These are phyloP conservation scores for Teratosphaeria nubilosa DNA, from an alignment of 2,329 filamentous ascomycete genomes.

Conservation along the genomic window DNA sequence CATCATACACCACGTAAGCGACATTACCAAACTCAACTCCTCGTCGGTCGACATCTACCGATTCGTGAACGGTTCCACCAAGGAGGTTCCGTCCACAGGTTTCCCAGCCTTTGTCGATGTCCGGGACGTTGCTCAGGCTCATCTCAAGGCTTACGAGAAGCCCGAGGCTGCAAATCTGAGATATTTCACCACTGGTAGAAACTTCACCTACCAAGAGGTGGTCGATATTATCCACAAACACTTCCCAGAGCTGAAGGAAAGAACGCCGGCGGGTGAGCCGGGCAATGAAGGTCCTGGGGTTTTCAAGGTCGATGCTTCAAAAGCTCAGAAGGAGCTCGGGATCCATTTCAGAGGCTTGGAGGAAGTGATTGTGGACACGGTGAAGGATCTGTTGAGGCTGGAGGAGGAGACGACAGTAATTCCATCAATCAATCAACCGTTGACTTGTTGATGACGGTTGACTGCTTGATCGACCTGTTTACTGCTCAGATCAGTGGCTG, in stretches of 20 bases:
- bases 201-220: background rate
- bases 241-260: background rate
- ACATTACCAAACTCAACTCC: constrained; percentile 57
- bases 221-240: background rate
- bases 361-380: background rate
- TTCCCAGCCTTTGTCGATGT: constrained; percentile 19
- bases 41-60: constrained; percentile 43
- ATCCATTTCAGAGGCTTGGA: background rate
- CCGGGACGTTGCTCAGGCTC: constrained; percentile 13
- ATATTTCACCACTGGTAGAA: background rate
- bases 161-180: background rate
- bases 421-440: no score
- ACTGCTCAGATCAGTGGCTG: no score
- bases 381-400: background rate
- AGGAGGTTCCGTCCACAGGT: constrained; percentile 46
- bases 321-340: background rate
- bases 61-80: background rate
- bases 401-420: background rate
- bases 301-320: background rate
- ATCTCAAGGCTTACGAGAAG: constrained; percentile 8
- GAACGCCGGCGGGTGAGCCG: background rate
- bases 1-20: constrained; percentile 50
- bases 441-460: no score
- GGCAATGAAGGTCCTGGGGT: background rate
- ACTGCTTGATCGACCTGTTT: no score